These are phyloP conservation scores for Kappamyces sp. DNA, from an alignment of 192 early-diverging fungal genomes.

Conservation along the genomic window DNA sequence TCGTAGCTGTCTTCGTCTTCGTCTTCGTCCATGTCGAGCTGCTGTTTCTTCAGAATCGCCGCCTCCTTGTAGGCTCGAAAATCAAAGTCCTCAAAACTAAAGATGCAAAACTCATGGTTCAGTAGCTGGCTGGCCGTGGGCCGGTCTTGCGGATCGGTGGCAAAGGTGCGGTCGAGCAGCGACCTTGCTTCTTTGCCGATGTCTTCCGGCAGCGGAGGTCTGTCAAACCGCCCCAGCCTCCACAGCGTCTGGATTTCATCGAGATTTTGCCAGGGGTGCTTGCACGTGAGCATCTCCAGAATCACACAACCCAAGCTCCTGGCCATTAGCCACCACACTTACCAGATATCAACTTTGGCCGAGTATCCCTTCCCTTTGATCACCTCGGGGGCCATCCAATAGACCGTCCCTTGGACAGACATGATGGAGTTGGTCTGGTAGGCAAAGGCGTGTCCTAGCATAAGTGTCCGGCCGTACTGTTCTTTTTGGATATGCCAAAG, in stretches of 20 bases:
- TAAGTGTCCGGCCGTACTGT: conserved; percentile 27
- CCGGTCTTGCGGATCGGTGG: conserved; percentile 65
- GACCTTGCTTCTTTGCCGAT: conserved; percentile 64
- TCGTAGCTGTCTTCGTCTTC: conserved; percentile 15
- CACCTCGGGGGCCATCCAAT: conserved; percentile 97
- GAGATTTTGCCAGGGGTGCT: conserved; percentile 70
- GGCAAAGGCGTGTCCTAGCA: conserved; percentile 29
- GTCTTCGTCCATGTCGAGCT: conserved; percentile 18
- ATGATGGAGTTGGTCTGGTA: conserved; percentile 51
- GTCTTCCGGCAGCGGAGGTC: conserved; percentile 74
- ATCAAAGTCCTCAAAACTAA: conserved; percentile 13
- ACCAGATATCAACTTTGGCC: conserved; percentile 94
- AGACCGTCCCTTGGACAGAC: conserved; percentile 87
- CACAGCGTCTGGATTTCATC: conserved; percentile 58
- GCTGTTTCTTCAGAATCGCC: conserved; percentile 24
- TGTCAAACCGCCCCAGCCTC: conserved; percentile 68
- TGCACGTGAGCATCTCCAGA: conserved; percentile 98
- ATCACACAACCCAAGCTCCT: conserved; percentile 85
- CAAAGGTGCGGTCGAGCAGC: conserved; percentile 75
- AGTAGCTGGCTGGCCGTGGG: conserved; percentile 72
- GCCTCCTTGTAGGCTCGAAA: conserved; percentile 29
- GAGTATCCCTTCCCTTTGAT: conserved; percentile 72
- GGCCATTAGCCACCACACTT: neutral
- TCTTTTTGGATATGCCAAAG: conserved; percentile 90
- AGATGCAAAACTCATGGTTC: conserved; percentile 58